Evolutionary conservation across 2,329 filamentous ascomycete species (phyloP), one percentile per base, ranked within the genome.

Genomic region (Trichothecium roseum): DNA sequence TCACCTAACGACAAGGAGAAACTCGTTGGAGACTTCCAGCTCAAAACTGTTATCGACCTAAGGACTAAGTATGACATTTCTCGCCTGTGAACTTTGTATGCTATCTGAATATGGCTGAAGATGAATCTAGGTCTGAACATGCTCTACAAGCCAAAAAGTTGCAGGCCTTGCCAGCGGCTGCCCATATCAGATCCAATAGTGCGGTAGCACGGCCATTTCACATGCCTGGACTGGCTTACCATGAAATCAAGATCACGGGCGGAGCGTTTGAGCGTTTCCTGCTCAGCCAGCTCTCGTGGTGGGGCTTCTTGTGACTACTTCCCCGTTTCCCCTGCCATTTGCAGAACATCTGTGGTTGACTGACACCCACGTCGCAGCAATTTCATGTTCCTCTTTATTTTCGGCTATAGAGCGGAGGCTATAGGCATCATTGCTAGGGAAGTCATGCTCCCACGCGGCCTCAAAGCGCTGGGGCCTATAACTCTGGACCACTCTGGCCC

Each of bases 41-140:
- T 94, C 43, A 73, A 68, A 44, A 84, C 78, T 3, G 72, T 94
- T 28, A 71, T 94, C 40, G 87, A 94, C 60, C 63, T 94, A 9
- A 74, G 87, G 37, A 84, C 85, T 42, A 76, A 80, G 76, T 84
- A 67, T n/a, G 8, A 5, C 30, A 14, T 28, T 26, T n/a, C 22
- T 18, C 13, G 30, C 18, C 15, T n/a, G n/a, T n/a, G n/a, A n/a
- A n/a, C n/a, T n/a, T n/a, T n/a, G n/a, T n/a, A n/a, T n/a, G n/a
- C n/a, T n/a, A n/a, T n/a, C n/a, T n/a, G n/a, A n/a, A n/a, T n/a
- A n/a, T n/a, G n/a, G n/a, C n/a, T n/a, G 10, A 40, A 12, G 26
- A 24, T 13, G 31, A 29, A n/a, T 14, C 36, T 24, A 83, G 79
- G 45, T 85, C 83, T 16, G 84, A 89, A 56, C 81, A 85, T 49